Conservation (phyloP, 2,329 filamentous ascomycete genomes). For the Sclerotinia minor region DNA sequence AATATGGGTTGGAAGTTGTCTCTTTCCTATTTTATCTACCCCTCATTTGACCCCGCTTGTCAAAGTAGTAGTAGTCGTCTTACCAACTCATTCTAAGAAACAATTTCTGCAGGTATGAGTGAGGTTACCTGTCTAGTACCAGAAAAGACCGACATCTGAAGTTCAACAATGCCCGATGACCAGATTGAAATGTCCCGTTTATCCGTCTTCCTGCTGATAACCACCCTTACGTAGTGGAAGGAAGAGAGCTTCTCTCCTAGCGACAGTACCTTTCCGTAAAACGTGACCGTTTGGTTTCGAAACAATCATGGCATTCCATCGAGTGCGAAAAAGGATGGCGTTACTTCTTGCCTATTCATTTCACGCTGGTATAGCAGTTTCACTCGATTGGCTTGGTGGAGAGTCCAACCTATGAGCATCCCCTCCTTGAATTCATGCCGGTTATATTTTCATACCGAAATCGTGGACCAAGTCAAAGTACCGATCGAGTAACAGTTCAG, state of each 20-base stretch:
- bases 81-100: background rate
- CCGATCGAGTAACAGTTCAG: background rate
- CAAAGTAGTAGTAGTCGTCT: background rate
- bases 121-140: background rate
- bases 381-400: background rate
- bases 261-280: background rate
- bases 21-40: background rate
- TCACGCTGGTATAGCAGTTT: background rate
- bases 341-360: background rate
- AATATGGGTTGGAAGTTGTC: background rate
- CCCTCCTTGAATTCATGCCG: background rate
- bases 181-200: background rate
- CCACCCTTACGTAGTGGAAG: background rate
- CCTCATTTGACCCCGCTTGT: too few relatives aligned
- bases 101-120: background rate
- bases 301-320: background rate
- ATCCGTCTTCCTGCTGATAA: background rate
- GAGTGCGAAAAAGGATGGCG: background rate
- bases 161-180: background rate
- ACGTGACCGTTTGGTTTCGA: background rate
- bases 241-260: background rate
- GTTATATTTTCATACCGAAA: background rate
- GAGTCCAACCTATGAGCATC: background rate
- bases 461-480: background rate
- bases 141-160: too few relatives aligned